phyloP scores from a whole-genome alignment of 176 grass and related monocot genomes.

The Poa pratensis region DNA sequence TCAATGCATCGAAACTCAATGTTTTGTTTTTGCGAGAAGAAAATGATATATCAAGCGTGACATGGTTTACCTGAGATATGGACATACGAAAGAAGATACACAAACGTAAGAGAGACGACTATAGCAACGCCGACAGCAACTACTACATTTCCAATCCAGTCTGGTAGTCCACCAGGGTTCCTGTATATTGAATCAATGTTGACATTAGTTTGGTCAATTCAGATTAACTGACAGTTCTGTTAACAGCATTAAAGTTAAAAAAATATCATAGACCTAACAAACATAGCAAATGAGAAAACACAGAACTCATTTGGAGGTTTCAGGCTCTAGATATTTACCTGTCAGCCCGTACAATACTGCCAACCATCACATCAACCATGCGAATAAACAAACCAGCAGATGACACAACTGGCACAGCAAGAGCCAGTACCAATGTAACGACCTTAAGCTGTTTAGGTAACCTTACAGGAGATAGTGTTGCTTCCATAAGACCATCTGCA shows the following conservation, averaged over 20 bases:
- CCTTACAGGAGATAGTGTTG: slow-evolving; percentile 75
- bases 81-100: slow-evolving; percentile 92
- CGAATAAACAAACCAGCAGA: slow-evolving; percentile 76
- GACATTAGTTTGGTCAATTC: slow-evolving; percentile 21
- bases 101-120: slow-evolving; percentile 71
- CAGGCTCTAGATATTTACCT: slow-evolving; percentile 59
- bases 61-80: slow-evolving; percentile 87
- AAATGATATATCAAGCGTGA: slow-evolving; percentile 28
- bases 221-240: slow-evolving; percentile 18
- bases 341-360: slow-evolving; percentile 71
- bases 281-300: slow-evolving; percentile 16
- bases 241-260: slow-evolving; percentile 18
- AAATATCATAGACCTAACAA: background rate
- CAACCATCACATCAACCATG: slow-evolving; percentile 73
- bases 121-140: slow-evolving; percentile 69
- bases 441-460: slow-evolving; percentile 89
- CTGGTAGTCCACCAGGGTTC: slow-evolving; percentile 80
- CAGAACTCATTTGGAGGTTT: slow-evolving; percentile 11
- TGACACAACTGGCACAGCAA: slow-evolving; percentile 64
- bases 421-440: slow-evolving; percentile 76
- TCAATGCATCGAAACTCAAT: too few relatives aligned
- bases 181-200: slow-evolving; percentile 54
- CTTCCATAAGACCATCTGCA: slow-evolving; percentile 96
- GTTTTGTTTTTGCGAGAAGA: too few relatives aligned
- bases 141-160: slow-evolving; percentile 81